A percentile compares a stretch with the other conserved stretches of the same genome.
phyloP scores from a whole-genome alignment of 2,329 filamentous ascomycete genomes.

The Venturia aucupariae region DNA sequence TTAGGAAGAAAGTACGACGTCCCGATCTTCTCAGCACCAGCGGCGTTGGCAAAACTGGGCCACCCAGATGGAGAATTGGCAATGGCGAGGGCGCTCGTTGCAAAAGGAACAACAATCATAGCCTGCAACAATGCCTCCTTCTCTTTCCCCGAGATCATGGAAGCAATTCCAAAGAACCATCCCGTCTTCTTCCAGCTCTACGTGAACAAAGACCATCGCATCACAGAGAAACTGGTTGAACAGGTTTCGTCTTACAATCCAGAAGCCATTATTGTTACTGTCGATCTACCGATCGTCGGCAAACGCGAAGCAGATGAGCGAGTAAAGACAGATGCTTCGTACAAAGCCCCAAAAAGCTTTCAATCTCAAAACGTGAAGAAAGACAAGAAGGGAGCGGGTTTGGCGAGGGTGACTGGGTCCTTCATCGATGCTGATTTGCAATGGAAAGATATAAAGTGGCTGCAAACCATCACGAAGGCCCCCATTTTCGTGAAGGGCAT shows the following conservation, averaged over 20 bases:
- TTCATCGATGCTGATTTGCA: constrained; percentile 46
- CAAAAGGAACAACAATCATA: constrained; percentile 20
- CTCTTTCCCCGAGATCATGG: constrained; percentile 25
- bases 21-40: constrained; percentile 30
- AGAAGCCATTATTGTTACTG: constrained; percentile 48
- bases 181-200: constrained; percentile 53
- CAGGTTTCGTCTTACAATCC: constrained; percentile 40
- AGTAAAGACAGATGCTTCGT: constrained; percentile 40
- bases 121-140: constrained; percentile 24
- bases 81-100: constrained; percentile 24
- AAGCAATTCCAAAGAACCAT: constrained; percentile 17
- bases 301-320: constrained; percentile 44
- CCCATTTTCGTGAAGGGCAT: constrained; percentile 38
- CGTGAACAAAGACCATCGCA: constrained; percentile 46
- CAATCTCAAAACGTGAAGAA: constrained; percentile 36
- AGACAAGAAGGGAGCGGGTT: constrained; percentile 45
- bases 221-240: constrained; percentile 42
- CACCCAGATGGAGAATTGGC: constrained; percentile 31
- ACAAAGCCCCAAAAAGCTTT: constrained; percentile 10
- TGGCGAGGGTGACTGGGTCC: constrained; percentile 46
- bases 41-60: constrained; percentile 29
- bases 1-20: constrained; percentile 25
- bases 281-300: constrained; percentile 48
- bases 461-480: constrained; percentile 28
- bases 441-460: constrained; percentile 38